Percentiles rank a stretch among this genome's conserved stretches.
Conservation (phyloP, 2,329 filamentous ascomycete species). For the Malbranchea zuffiana region DNA sequence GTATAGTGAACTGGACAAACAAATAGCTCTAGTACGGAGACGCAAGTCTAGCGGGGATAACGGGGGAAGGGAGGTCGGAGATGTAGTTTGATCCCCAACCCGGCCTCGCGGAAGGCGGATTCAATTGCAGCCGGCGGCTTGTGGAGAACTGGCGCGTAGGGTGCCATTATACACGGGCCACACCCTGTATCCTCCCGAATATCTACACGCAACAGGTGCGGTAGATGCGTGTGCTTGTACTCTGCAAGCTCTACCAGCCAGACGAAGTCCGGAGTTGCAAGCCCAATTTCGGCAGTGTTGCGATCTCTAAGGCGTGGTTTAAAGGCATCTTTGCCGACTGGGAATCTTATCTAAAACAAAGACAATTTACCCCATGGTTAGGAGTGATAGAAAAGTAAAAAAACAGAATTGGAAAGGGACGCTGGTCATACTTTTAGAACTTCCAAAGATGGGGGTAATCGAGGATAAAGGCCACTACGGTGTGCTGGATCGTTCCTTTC, state of each 20-base stretch:
- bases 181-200: not conserved
- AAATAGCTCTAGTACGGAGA: too few species aligned
- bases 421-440: not conserved
- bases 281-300: not conserved
- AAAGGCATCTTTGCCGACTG: not conserved
- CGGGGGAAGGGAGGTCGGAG: not conserved
- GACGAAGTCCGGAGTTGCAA: not conserved
- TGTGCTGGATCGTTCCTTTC: not conserved
- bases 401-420: not conserved
- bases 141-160: not conserved
- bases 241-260: slow-evolving; percentile 1
- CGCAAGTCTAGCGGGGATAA: too few species aligned
- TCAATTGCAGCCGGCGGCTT: slow-evolving; percentile 1
- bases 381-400: not conserved
- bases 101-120: not conserved
- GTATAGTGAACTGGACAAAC: too few species aligned
- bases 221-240: not conserved
- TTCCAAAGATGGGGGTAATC: slow-evolving; percentile 1
- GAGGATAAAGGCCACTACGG: not conserved
- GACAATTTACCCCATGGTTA: not conserved
- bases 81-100: not conserved
- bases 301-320: not conserved
- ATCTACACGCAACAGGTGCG: not conserved
- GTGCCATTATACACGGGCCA: not conserved
- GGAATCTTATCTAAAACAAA: not conserved